Evolutionary conservation across 2,329 filamentous ascomycete genomes (phyloP).

Genomic region (Colletotrichum gigasporum): DNA sequence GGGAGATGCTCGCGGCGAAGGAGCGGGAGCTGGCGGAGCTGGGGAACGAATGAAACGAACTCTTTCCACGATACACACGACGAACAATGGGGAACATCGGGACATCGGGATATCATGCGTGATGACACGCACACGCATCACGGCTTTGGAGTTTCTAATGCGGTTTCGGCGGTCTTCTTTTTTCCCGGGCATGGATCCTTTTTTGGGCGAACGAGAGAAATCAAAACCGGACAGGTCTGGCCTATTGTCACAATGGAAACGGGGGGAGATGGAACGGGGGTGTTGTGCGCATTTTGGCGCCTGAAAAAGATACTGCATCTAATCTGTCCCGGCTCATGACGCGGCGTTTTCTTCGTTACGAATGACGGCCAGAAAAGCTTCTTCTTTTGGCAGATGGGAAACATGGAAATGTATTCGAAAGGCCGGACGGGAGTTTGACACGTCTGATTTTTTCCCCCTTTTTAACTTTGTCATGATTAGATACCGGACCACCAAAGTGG

Average conservation of each 20-base stretch:
- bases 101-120: not conserved
- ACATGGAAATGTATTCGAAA: too few relatives aligned
- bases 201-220: conserved; percentile 4
- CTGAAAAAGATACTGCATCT: conserved; percentile 12
- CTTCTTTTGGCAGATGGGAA: not conserved
- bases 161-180: not conserved
- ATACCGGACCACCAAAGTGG: not conserved
- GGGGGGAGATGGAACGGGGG: not conserved
- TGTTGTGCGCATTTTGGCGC: conserved; percentile 21
- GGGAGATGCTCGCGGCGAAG: conserved; percentile 76
- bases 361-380: not conserved
- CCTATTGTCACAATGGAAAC: not conserved
- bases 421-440: not conserved
- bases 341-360: conserved; percentile 22
- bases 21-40: conserved; percentile 74
- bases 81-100: not conserved
- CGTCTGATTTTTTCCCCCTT: not conserved
- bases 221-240: conserved; percentile 18
- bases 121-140: conserved; percentile 5
- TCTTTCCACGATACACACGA: conserved; percentile 25
- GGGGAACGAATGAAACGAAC: conserved; percentile 19
- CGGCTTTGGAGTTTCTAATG: conserved; percentile 19
- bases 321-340: conserved; percentile 1
- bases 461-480: not conserved
- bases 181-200: not conserved